A percentile compares a stretch with the other conserved stretches of the same genome.
Conservation (phyloP, 306 rosid species). For the Vicia villosa region DNA sequence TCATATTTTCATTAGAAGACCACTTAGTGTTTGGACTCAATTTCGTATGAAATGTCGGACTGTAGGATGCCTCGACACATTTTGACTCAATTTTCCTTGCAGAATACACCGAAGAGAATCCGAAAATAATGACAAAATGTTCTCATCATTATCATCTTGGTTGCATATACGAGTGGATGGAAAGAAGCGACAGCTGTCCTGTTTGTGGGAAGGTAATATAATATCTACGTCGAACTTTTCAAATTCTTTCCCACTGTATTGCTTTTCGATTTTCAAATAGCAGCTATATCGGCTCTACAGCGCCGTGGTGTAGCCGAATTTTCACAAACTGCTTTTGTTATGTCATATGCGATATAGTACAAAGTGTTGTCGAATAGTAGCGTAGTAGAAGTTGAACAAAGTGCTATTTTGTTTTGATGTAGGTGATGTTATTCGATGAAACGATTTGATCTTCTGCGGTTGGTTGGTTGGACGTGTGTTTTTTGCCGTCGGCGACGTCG, state of each 20-base stretch:
- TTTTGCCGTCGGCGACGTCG: constrained; percentile 63
- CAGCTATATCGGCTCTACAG: background rate
- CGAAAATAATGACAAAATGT: constrained; percentile 89
- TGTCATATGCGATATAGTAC: background rate
- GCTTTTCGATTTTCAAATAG: background rate
- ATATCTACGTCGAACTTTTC: constrained; percentile 21
- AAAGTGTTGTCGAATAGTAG: background rate
- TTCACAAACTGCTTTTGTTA: background rate
- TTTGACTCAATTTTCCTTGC: constrained; percentile 35
- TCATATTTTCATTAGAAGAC: constrained; percentile 14
- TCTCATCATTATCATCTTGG: constrained; percentile 96
- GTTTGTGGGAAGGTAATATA: constrained; percentile 98
- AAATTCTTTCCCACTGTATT: constrained; percentile 25
- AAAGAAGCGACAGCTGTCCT: constrained; percentile 97
- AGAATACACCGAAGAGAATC: constrained; percentile 93
- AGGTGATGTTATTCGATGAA: constrained; percentile 95
- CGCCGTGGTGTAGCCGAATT: background rate
- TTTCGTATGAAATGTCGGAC: background rate
- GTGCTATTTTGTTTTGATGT: constrained; percentile 16
- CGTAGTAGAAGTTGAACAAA: background rate
- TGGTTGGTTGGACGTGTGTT: constrained; percentile 22
- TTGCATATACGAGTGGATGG: constrained; percentile 99
- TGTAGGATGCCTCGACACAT: background rate
- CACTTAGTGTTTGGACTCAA: background rate
- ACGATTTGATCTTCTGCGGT: constrained; percentile 56